These are phyloP conservation scores for Colletotrichum somersetense DNA, from an alignment of 2,329 filamentous ascomycete species.

Conservation along the genomic window DNA sequence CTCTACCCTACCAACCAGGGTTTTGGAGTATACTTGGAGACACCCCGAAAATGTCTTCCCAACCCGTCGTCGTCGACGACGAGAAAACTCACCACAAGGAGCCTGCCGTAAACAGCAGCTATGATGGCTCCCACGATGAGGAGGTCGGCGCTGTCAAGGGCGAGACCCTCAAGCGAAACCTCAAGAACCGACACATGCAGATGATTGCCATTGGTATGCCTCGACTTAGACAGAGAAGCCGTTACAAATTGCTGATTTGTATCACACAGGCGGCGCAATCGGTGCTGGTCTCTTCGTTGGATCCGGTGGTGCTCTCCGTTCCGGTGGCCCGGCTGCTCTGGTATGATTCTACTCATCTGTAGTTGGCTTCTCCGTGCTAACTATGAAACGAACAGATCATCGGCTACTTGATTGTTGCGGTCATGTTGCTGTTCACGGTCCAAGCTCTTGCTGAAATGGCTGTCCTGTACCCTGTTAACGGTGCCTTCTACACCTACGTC, in stretches of 20 bases:
- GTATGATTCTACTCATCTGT: slow-evolving; percentile 50
- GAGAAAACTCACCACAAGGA: slow-evolving; percentile 33
- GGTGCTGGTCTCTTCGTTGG: slow-evolving; percentile 74
- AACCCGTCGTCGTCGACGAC: slow-evolving; percentile 22
- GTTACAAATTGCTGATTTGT: slow-evolving; percentile 59
- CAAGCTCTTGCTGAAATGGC: slow-evolving; percentile 72
- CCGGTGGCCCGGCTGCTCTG: slow-evolving; percentile 61
- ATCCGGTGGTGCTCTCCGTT: slow-evolving; percentile 64
- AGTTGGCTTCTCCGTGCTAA: slow-evolving; percentile 1
- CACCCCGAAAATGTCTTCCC: slow-evolving; percentile 29
- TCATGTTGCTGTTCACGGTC: slow-evolving; percentile 72
- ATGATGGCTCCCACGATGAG: slow-evolving; percentile 48
- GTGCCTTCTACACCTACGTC: slow-evolving; percentile 73
- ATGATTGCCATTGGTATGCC: slow-evolving; percentile 69
- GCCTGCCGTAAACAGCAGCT: slow-evolving; percentile 22
- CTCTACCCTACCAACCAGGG: slow-evolving; percentile 6
- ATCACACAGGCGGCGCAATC: slow-evolving; percentile 73
- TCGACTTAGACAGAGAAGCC: slow-evolving; percentile 22
- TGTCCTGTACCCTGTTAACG: slow-evolving; percentile 72
- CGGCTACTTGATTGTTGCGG: slow-evolving; percentile 67
- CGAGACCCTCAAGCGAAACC: slow-evolving; percentile 46
- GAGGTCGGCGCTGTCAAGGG: slow-evolving; percentile 51
- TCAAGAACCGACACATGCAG: slow-evolving; percentile 70
- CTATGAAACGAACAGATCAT: slow-evolving; percentile 48
- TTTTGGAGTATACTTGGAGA: background rate